These are phyloP conservation scores for Nepenthes gracilis DNA, from an alignment of 148 eudicot genomes.

Conservation along the genomic window DNA sequence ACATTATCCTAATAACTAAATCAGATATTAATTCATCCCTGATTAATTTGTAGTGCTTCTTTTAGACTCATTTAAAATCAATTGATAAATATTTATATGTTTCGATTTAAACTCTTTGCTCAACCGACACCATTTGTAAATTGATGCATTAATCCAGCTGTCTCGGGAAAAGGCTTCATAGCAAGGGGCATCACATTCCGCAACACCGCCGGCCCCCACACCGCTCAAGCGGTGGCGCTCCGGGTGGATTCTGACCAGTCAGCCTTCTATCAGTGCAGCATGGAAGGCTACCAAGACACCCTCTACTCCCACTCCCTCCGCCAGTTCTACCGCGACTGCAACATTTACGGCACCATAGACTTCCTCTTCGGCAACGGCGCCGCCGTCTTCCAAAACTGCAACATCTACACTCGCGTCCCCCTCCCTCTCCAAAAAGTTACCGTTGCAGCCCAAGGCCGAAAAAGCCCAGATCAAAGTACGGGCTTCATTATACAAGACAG, in stretches of 20 bases:
- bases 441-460: constrained; percentile 81
- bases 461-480: constrained; percentile 57
- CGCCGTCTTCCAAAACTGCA: constrained; percentile 64
- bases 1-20: too few relatives aligned
- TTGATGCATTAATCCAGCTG: constrained; percentile 29
- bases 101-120: neutral
- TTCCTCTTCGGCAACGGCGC: constrained; percentile 93
- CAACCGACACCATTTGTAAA: neutral
- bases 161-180: constrained; percentile 76
- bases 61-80: too few relatives aligned
- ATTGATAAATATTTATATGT: too few relatives aligned
- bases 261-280: constrained; percentile 71
- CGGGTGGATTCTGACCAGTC: constrained; percentile 81
- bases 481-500: constrained; percentile 73
- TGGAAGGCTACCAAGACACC: constrained; percentile 91
- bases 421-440: constrained; percentile 64
- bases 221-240: constrained; percentile 73
- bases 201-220: constrained; percentile 61
- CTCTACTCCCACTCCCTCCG: constrained; percentile 82
- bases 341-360: constrained; percentile 74
- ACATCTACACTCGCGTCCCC: constrained; percentile 47
- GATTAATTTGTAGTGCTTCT: too few relatives aligned
- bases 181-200: constrained; percentile 77
- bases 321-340: constrained; percentile 84
- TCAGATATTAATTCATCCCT: too few relatives aligned